Percentiles rank a stretch among this genome's conserved stretches.
These are phyloP conservation scores for Gomphus bonarii DNA, from an alignment of 1,284 basidiomycete species.

Conservation along the genomic window DNA sequence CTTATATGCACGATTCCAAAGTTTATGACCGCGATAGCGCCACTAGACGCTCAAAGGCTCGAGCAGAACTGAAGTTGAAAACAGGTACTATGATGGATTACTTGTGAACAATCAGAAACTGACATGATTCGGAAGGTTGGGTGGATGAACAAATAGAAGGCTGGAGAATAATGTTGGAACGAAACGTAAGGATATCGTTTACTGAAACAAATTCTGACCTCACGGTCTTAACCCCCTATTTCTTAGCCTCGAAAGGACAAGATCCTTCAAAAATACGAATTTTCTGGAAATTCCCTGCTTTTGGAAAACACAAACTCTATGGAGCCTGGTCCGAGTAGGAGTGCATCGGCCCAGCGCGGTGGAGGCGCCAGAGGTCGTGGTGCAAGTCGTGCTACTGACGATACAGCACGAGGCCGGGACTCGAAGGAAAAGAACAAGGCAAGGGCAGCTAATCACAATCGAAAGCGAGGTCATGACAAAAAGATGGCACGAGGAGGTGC, in stretches of 20 bases:
- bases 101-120: neutral
- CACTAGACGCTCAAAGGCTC: conserved; percentile 56
- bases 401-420: conserved; percentile 28
- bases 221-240: neutral
- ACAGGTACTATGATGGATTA: conserved; percentile 36
- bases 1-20: conserved; percentile 64
- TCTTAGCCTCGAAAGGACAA: conserved; percentile 62
- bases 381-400: conserved; percentile 27
- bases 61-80: conserved; percentile 52
- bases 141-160: conserved; percentile 79
- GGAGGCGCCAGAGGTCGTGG: conserved; percentile 15
- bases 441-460: conserved; percentile 46
- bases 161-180: conserved; percentile 79
- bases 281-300: conserved; percentile 42
- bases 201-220: neutral
- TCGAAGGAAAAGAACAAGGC: conserved; percentile 67
- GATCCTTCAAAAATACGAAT: conserved; percentile 63
- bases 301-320: conserved; percentile 13
- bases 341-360: conserved; percentile 17
- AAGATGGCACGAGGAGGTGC: conserved; percentile 55
- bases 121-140: conserved; percentile 38
- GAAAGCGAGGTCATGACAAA: conserved; percentile 66
- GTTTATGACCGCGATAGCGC: conserved; percentile 68
- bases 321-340: conserved; percentile 13
- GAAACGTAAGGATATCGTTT: conserved; percentile 47